Percentiles rank a stretch among this genome's conserved stretches.
Conservation (phyloP, 2,329 filamentous ascomycete species). For the Cadophora luteo-olivacea region DNA sequence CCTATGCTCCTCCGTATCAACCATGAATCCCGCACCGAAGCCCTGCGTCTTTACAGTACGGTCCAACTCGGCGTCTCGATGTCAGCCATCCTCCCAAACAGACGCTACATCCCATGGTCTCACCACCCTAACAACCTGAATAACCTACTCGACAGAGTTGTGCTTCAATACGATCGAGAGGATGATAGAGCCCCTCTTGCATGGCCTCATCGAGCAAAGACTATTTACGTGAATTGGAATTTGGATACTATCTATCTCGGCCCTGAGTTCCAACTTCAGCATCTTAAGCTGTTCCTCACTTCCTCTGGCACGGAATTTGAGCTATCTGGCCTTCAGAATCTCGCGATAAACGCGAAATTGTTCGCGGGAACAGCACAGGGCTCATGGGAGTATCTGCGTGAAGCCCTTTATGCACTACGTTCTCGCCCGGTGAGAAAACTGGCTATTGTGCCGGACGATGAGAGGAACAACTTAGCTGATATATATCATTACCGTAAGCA, state of each 20-base stretch:
- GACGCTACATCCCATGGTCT: slow-evolving; percentile 30
- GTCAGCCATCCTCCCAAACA: background rate
- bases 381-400: slow-evolving; percentile 25
- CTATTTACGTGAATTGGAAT: slow-evolving; percentile 30
- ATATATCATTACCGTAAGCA: slow-evolving; percentile 34
- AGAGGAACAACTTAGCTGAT: slow-evolving; percentile 26
- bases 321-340: slow-evolving; percentile 27
- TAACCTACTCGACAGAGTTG: background rate
- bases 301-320: slow-evolving; percentile 21
- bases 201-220: slow-evolving; percentile 24
- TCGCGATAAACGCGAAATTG: slow-evolving; percentile 32
- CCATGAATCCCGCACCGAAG: slow-evolving; percentile 34
- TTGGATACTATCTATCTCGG: slow-evolving; percentile 37
- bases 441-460: slow-evolving; percentile 35
- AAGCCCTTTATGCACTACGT: slow-evolving; percentile 28
- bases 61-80: slow-evolving; percentile 32
- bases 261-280: slow-evolving; percentile 31
- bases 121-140: slow-evolving; percentile 30
- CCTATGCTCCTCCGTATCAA: slow-evolving; percentile 33
- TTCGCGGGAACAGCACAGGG: slow-evolving; percentile 21
- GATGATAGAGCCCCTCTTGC: slow-evolving; percentile 17
- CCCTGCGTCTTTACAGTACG: slow-evolving; percentile 27
- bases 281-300: slow-evolving; percentile 30
- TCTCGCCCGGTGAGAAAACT: slow-evolving; percentile 28
- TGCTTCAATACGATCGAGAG: background rate